Evolutionary conservation across 108 stramenopile species (phyloP).

Genomic region (Cylindrotheca closterium): DNA sequence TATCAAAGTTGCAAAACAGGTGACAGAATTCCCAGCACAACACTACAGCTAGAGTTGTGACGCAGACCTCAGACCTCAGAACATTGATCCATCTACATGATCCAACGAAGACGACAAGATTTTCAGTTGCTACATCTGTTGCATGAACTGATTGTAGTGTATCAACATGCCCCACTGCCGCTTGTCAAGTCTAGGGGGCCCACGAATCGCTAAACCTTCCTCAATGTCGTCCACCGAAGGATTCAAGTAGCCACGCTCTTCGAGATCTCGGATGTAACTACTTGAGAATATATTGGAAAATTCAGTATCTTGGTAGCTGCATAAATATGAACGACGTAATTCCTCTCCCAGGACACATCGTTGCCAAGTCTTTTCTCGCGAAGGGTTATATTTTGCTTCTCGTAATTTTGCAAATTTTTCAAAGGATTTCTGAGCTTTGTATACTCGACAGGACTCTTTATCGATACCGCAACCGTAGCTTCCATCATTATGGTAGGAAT

Average conservation of each 20-base stretch:
- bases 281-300: background rate
- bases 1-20: too few relatives aligned
- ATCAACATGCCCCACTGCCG: background rate
- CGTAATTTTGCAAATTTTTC: slow-evolving; percentile 1
- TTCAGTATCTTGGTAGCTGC: background rate
- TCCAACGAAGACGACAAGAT: too few relatives aligned
- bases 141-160: background rate
- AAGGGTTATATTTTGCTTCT: slow-evolving; percentile 12
- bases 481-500: too few relatives aligned
- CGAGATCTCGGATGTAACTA: background rate
- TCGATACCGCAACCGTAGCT: too few relatives aligned
- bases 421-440: slow-evolving; percentile 7
- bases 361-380: slow-evolving; percentile 27
- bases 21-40: too few relatives aligned
- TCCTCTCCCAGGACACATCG: slow-evolving; percentile 22
- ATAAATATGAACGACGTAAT: slow-evolving; percentile 9
- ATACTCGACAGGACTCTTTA: background rate
- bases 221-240: too few relatives aligned
- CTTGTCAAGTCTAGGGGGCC: background rate
- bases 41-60: too few relatives aligned
- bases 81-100: too few relatives aligned
- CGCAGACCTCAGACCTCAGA: too few relatives aligned
- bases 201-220: background rate
- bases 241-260: background rate
- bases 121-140: too few relatives aligned